Evolutionary conservation across 164 flowering plant genomes (phyloP).

Genomic region (Umbilicus rupestris): DNA sequence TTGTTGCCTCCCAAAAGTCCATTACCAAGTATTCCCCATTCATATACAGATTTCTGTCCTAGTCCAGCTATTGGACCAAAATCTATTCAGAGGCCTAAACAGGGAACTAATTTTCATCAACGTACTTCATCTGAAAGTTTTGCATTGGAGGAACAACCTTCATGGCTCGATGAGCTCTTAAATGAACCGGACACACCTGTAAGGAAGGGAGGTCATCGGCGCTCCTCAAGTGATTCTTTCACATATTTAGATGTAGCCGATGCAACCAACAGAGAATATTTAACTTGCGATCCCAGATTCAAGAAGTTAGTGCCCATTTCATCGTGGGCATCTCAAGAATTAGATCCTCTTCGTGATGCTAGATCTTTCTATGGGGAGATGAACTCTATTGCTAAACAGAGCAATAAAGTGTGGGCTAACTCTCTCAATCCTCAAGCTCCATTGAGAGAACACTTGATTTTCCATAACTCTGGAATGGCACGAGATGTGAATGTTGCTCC

Average conservation of each 20-base stretch:
- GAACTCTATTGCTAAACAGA: slow-evolving; percentile 26
- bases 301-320: slow-evolving; percentile 29
- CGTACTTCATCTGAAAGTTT: slow-evolving; percentile 78
- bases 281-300: slow-evolving; percentile 29
- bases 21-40: slow-evolving; percentile 46
- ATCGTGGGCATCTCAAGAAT: slow-evolving; percentile 52
- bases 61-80: slow-evolving; percentile 32
- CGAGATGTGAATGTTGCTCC: slow-evolving; percentile 30
- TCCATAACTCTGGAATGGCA: slow-evolving; percentile 30
- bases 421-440: slow-evolving; percentile 25
- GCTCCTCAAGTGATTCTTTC: slow-evolving; percentile 87
- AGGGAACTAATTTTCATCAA: slow-evolving; percentile 51
- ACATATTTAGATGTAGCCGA: slow-evolving; percentile 55
- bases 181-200: slow-evolving; percentile 86
- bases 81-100: slow-evolving; percentile 47
- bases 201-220: slow-evolving; percentile 64
- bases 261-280: slow-evolving; percentile 29
- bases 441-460: slow-evolving; percentile 22
- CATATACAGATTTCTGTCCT: slow-evolving; percentile 53
- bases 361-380: slow-evolving; percentile 34
- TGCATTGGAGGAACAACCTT: slow-evolving; percentile 76
- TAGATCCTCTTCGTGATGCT: slow-evolving; percentile 35
- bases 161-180: slow-evolving; percentile 92
- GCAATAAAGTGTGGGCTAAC: slow-evolving; percentile 41
- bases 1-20: slow-evolving; percentile 86